These are phyloP conservation scores for Macadamia integrifolia DNA, from an alignment of 164 flowering plant species.

Conservation along the genomic window DNA sequence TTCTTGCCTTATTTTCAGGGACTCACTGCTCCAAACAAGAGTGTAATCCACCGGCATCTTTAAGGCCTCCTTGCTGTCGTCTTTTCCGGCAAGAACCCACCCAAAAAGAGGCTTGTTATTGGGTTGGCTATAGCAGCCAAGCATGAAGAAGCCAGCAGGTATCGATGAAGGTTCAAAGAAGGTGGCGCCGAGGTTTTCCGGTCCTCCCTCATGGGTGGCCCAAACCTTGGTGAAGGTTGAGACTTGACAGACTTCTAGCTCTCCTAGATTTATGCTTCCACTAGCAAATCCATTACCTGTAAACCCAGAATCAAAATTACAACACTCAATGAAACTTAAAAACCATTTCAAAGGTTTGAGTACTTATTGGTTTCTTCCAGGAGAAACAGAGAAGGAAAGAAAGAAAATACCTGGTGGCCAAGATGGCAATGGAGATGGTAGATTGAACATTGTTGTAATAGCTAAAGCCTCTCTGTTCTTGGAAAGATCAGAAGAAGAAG, in stretches of 20 bases:
- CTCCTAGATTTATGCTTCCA: slow-evolving; percentile 77
- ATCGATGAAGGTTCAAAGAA: slow-evolving; percentile 59
- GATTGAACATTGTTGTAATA: slow-evolving; percentile 45
- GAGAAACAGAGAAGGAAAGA: neutral
- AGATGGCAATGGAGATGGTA: slow-evolving; percentile 49
- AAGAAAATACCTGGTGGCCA: slow-evolving; percentile 41
- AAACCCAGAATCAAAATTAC: neutral
- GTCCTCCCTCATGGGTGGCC: slow-evolving; percentile 66
- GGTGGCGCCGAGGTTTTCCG: slow-evolving; percentile 55
- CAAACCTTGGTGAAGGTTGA: slow-evolving; percentile 60
- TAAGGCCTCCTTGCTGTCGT: slow-evolving; percentile 19
- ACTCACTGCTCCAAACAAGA: slow-evolving; percentile 60
- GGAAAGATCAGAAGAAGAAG: slow-evolving; percentile 4
- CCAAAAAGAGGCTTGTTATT: slow-evolving; percentile 62
- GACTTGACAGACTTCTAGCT: slow-evolving; percentile 48
- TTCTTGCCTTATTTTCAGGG: slow-evolving; percentile 48
- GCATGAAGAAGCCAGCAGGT: slow-evolving; percentile 61
- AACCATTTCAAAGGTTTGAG: no score
- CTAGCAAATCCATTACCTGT: slow-evolving; percentile 65
- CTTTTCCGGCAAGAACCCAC: slow-evolving; percentile 58
- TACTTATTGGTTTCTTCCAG: no score
- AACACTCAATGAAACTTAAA: neutral
- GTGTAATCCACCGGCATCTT: slow-evolving; percentile 55
- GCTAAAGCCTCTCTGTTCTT: slow-evolving; percentile 24
- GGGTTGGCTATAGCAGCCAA: slow-evolving; percentile 71